Evolutionary conservation across 139 green algal species (phyloP).

Genomic region (Penium margaritaceum): DNA sequence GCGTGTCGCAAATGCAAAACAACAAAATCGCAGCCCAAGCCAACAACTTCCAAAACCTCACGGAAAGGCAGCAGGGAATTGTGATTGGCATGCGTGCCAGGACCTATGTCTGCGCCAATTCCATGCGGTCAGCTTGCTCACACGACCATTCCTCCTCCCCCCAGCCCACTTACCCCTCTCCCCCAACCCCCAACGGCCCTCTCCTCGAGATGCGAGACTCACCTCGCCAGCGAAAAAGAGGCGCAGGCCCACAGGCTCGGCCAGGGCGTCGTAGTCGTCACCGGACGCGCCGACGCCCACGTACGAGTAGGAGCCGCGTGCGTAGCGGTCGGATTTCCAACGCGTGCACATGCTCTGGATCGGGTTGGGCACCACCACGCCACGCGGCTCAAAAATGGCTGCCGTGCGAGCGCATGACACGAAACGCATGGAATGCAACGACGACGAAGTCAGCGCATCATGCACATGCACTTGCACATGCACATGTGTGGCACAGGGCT

Average conservation of each 20-base stretch:
- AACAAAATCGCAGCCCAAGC: not conserved
- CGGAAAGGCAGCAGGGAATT: not conserved
- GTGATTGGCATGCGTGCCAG: not conserved
- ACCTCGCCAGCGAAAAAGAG: conserved; percentile 80
- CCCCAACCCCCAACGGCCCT: not conserved
- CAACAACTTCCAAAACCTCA: not conserved
- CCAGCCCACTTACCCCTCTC: not conserved
- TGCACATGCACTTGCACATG: too few relatives aligned
- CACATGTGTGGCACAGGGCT: too few relatives aligned
- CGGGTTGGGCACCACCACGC: conserved; percentile 62
- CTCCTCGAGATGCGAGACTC: not conserved
- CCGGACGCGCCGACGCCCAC: conserved; percentile 60
- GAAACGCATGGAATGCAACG: too few relatives aligned
- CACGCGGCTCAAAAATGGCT: conserved; percentile 63
- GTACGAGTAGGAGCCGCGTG: conserved; percentile 69
- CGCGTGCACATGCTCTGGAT: conserved; percentile 64
- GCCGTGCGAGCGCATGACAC: too few relatives aligned
- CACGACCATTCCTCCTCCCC: not conserved
- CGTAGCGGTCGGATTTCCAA: conserved; percentile 75
- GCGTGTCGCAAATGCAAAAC: not conserved
- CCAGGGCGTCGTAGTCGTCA: conserved; percentile 68
- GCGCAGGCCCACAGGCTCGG: conserved; percentile 47
- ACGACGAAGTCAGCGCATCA: too few relatives aligned
- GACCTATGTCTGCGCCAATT: not conserved
- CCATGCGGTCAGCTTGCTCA: not conserved